A percentile compares a stretch with the other conserved stretches of the same genome.
These are phyloP conservation scores for Fraxinus americana DNA, from an alignment of 257 asterid species.

Conservation along the genomic window DNA sequence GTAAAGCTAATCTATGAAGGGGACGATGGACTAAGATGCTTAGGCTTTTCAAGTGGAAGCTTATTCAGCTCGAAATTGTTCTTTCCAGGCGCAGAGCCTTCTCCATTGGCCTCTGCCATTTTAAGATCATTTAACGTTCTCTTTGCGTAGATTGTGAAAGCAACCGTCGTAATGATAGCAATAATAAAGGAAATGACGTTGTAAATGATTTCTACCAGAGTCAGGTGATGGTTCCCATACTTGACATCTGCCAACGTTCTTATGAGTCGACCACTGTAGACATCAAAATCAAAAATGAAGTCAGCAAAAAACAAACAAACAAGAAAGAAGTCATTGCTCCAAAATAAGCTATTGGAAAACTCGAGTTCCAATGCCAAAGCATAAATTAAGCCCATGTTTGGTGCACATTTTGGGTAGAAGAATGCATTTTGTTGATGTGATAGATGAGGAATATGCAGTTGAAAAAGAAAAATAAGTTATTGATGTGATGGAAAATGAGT, in stretches of 20 bases:
- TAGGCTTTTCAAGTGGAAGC: conserved; percentile 61
- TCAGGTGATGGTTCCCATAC: conserved; percentile 68
- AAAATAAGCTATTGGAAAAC: neutral
- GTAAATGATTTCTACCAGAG: conserved; percentile 76
- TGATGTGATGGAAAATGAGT: too few relatives aligned
- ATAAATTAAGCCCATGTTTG: neutral
- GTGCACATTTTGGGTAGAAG: too few relatives aligned
- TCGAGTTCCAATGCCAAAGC: neutral
- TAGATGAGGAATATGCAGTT: too few relatives aligned
- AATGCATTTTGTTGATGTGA: too few relatives aligned
- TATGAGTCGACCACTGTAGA: conserved; percentile 78
- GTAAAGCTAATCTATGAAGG: conserved; percentile 11
- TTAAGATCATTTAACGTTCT: conserved; percentile 60
- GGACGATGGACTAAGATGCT: conserved; percentile 29
- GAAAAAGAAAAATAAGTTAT: too few relatives aligned
- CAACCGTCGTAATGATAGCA: conserved; percentile 59
- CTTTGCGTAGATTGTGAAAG: conserved; percentile 70
- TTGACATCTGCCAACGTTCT: conserved; percentile 81
- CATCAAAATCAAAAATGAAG: conserved; percentile 11
- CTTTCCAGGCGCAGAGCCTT: conserved; percentile 26
- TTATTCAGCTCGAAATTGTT: conserved; percentile 54
- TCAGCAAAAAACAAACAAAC: conserved; percentile 10
- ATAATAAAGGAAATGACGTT: conserved; percentile 67
- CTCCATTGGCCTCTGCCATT: conserved; percentile 33
- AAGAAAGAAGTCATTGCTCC: neutral